Evolutionary conservation across 2,329 filamentous ascomycete species (phyloP), one percentile per base, ranked within the genome.

Genomic region (Neopestalotiopsis sp.): DNA sequence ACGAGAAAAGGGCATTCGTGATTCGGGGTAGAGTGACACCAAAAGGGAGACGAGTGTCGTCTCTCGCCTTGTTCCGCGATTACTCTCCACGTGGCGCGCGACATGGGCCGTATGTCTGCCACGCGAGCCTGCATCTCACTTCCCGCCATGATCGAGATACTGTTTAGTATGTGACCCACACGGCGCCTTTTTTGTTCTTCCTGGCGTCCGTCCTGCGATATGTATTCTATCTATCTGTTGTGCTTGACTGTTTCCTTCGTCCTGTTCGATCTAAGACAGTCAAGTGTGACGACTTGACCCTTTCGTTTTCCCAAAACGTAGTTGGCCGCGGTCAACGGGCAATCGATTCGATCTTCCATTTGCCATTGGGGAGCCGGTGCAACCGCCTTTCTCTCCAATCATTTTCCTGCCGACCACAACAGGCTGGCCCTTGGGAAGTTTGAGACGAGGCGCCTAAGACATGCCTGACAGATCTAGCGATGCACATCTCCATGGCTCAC

Each of bases 391-490:
- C 17, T 62, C n/a, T 62, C 34, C 12, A 13, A 38, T 62, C 17
- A 12, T 42, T 60, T 28, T 28, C 24, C 9, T 17, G 7, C 24
- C 17, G 7, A 17, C 14, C 14, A 28, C 38, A 24, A 20, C 24
- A 28, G 24, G 12, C 9, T 58, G 64, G 42, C 10, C 34, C 42
- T 34, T 13, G 42, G 65, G 66, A 62, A 67, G 66, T 24, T 67
- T 40, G 59, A 67, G 66, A 63, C 66, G 66, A 60, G 30, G 64
- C n/a, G 28, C 30, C 61, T 66, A 49, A 66, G 64, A 66, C 64
- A 66, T 34, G n/a, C 28, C 28, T 38, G n/a, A 34, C 28, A 63
- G 38, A 38, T n/a, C 24, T 30, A 34, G 30, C 24, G 14, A 13
- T 59, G 57, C 57, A 24, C 45, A 52, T 52, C 14, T 17, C n/a